Base-by-base conservation (phyloP, 768 basidiomycete species). In the Boletus tomentosulus region DNA sequence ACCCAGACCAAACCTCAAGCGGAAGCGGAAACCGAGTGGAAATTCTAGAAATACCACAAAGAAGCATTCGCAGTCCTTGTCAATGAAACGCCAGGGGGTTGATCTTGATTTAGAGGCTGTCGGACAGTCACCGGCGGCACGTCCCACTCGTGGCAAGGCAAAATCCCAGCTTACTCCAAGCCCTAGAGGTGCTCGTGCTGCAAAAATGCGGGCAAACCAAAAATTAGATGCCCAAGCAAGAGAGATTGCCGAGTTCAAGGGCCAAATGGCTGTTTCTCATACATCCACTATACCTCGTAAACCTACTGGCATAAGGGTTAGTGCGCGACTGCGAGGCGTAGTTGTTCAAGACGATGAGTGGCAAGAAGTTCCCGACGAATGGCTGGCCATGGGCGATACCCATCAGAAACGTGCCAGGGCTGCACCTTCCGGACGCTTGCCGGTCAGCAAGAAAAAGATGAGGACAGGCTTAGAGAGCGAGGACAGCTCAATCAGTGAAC, bases 321-420 rank as follows among this genome's bases (percentile, higher is more conserved):
- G 89, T 62, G 78, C 83, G 1, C 77, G 89, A 39, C 66, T 91
- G 55, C 74, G 86, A 42, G 84, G 83, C 15, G 53, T 72, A 3
- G 66, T 71, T 41, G 76, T 65, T 12, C 74, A 80, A n/a, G 84
- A 83, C 11, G 74, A 75, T 3, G 85, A 82, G 60, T 92, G 89
- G 91, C 87, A 92, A 68, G 75, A 80, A 52, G 78, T 92, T 25
- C 91, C 90, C 0, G 78, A 84, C 9, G 89, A 89, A 62, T 92
- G 89, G 89, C 62, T 76, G 51, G 58, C 42, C 39, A 35, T 8
- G 52, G 60, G 50, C 43, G 64, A 64, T 48, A 57, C 59, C 54
- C 57, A 48, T 48, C 59, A 61, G 46, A 39, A 15, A 49, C 38
- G 31, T 50, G 54, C 8, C 54, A 71, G 55, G 49, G 55, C 51